Conservation (phyloP, 345 rosid species). For the Isatis tinctoria region DNA sequence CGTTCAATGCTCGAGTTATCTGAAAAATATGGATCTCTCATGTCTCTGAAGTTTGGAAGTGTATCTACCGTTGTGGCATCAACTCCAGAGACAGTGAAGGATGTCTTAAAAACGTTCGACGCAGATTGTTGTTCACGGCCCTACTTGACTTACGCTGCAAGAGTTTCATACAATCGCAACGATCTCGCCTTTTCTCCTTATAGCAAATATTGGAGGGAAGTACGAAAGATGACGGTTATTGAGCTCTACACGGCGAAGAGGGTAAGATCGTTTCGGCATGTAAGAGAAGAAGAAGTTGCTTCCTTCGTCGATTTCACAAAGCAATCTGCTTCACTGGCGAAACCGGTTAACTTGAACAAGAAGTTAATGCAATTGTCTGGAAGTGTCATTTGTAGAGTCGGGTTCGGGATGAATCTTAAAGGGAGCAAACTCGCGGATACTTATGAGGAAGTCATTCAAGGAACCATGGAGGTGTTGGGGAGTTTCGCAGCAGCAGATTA, state of each 20-base stretch:
- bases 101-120: slow-evolving; percentile 37
- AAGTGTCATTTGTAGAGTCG: slow-evolving; percentile 30
- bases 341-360: slow-evolving; percentile 23
- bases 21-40: slow-evolving; percentile 39
- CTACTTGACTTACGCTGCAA: slow-evolving; percentile 11
- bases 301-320: slow-evolving; percentile 21
- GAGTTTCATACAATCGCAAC: slow-evolving; percentile 19
- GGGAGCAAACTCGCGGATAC: slow-evolving; percentile 30
- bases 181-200: slow-evolving; percentile 37
- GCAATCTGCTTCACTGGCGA: slow-evolving; percentile 17
- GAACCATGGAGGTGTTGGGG: slow-evolving; percentile 13
- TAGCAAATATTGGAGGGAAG: slow-evolving; percentile 33
- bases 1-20: slow-evolving; percentile 31
- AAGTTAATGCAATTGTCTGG: slow-evolving; percentile 25
- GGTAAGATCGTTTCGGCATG: slow-evolving; percentile 29
- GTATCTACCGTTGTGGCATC: slow-evolving; percentile 39
- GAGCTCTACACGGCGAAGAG: slow-evolving; percentile 40
- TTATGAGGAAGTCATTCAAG: slow-evolving; percentile 34
- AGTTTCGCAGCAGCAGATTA: slow-evolving; percentile 32
- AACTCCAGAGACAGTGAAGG: slow-evolving; percentile 38
- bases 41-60: slow-evolving; percentile 42
- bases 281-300: slow-evolving; percentile 38
- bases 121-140: slow-evolving; percentile 43
- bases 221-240: slow-evolving; percentile 30
- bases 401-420: slow-evolving; percentile 33